Conservation (phyloP, 1,139 yeast species). For the Geotrichum australiense region DNA sequence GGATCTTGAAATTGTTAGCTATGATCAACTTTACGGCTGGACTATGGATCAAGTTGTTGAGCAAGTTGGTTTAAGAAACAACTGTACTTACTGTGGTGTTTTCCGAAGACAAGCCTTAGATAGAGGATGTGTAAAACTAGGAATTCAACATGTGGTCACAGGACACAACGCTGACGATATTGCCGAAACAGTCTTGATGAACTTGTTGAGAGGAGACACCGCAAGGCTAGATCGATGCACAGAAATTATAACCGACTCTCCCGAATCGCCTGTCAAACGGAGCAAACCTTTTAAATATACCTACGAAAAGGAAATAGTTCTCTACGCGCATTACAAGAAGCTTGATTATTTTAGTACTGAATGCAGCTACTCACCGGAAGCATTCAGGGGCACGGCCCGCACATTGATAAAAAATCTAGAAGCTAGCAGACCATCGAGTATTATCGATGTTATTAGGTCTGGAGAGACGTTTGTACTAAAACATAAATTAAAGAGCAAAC, state of each 20-base stretch:
- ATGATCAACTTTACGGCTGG: constrained; percentile 85
- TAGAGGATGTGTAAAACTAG: constrained; percentile 87
- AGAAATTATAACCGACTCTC: constrained; percentile 71
- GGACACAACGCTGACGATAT: constrained; percentile 99
- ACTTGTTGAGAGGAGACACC: constrained; percentile 88
- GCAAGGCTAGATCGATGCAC: constrained; percentile 91
- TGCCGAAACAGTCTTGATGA: constrained; percentile 98
- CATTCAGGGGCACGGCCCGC: constrained; percentile 95
- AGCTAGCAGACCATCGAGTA: constrained; percentile 85
- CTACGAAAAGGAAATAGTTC: constrained; percentile 93
- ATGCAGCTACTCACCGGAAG: constrained; percentile 97
- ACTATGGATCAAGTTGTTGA: constrained; percentile 97
- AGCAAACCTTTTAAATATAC: constrained; percentile 94
- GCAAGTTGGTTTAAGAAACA: constrained; percentile 87
- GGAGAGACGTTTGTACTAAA: constrained; percentile 70
- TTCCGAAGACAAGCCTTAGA: constrained; percentile 93
- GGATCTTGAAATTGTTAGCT: constrained; percentile 86
- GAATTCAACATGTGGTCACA: constrained; percentile 85
- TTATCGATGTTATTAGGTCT: constrained; percentile 86
- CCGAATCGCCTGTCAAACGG: constrained; percentile 53
- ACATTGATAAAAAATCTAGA: constrained; percentile 85
- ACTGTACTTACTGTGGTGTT: constrained; percentile 98
- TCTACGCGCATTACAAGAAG: constrained; percentile 94
- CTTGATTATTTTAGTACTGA: constrained; percentile 95
- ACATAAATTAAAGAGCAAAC: constrained; percentile 21